Evolutionary conservation across 306 rosid species (phyloP).

Genomic region (Luffa acutangula): DNA sequence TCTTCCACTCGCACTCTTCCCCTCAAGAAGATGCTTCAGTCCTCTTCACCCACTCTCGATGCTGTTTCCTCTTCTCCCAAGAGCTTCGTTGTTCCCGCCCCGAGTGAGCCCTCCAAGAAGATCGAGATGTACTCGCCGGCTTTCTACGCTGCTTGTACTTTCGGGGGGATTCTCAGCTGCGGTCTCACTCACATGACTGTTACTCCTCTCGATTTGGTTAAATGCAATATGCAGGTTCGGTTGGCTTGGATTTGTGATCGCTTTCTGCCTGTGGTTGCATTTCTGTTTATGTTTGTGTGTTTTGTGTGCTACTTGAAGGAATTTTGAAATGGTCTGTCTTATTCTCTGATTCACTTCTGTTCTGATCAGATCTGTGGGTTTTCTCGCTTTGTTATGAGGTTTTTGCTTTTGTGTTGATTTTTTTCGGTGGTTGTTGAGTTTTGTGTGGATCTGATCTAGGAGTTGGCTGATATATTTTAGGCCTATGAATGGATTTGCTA

Average conservation of each 20-base stretch:
- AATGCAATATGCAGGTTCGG: conserved; percentile 92
- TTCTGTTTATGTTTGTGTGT: not conserved
- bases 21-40: conserved; percentile 38
- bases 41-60: conserved; percentile 14
- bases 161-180: conserved; percentile 76
- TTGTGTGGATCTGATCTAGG: conserved; percentile 1
- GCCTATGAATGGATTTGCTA: not conserved
- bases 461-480: not conserved
- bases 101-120: conserved; percentile 50
- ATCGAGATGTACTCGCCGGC: conserved; percentile 85
- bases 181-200: conserved; percentile 93
- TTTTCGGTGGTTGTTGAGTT: not conserved
- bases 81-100: conserved; percentile 35
- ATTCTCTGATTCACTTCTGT: not conserved
- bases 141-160: conserved; percentile 82
- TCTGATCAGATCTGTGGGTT: conserved; percentile 32
- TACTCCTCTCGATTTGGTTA: conserved; percentile 96
- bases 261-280: not conserved
- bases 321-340: not conserved
- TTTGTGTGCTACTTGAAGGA: not conserved
- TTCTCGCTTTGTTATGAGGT: not conserved
- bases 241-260: conserved; percentile 17
- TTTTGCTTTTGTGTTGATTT: not conserved
- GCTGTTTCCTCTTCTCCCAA: conserved; percentile 10
- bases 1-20: conserved; percentile 37